Base-by-base conservation (phyloP, 257 asterid genomes). In the Primulina tabacum region DNA sequence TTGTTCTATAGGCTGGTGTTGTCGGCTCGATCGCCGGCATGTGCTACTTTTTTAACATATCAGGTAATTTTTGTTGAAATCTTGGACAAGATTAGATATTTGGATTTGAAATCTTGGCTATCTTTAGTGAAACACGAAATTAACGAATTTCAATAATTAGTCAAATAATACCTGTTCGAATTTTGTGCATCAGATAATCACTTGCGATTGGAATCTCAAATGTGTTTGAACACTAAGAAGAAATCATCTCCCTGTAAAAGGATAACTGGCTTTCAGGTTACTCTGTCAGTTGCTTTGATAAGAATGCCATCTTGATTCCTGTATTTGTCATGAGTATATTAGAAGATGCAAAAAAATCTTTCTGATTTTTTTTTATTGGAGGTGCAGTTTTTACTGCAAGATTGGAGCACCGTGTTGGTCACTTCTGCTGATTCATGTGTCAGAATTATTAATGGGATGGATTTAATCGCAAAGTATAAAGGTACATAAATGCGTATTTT, bases 191-290 rank as follows among this genome's bases (percentile, higher is more conserved):
- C 87, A 92, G 98, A 82, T 84, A 77, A 83, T 70, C 92, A 74
- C 68, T 68, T 94, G 75, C 85, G 84, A 62, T 75, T 94, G 81
- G 97, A 88, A 74, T 75, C 76, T 65, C 84, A 81, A 73, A 67
- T 81, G 73, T 86, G 90, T 84, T 82, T 94, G 71, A 65, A 83
- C 75, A 78, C 75, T 61, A 94, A 91, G 81, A 90, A 85, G 93
- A 91, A 91, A 83, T 78, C 11, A 16, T 38, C 96, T 3, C 82
- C 82, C 20, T 80, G 86, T 88, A 94, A 82, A 85, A 82, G 97
- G 86, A 89, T 94, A 60, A 89, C 91, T 16, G 82, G 93, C 80
- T 80, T 94, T 83, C 98, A 94, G 99, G 99, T 93, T 59, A 74
- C 65, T 76, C 26, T 24, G 34, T 60, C 38, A 28, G 28, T 64